phyloP scores from a whole-genome alignment of 352 stramenopile genomes.

The Pythium vanterpoolii region DNA sequence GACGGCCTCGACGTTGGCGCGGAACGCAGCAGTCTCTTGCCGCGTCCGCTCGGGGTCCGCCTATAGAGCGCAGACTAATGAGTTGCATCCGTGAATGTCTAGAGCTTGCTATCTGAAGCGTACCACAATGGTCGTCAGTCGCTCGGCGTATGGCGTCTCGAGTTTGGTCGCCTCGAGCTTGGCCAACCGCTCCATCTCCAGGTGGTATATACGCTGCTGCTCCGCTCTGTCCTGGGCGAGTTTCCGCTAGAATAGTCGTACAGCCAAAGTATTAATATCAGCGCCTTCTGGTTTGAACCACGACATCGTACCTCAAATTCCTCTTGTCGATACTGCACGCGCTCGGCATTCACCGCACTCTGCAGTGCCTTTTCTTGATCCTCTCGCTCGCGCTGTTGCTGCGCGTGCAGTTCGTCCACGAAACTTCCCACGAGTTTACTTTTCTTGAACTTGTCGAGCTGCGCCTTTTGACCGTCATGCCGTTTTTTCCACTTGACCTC shows the following conservation, averaged over 20 bases:
- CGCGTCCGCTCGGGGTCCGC: slow-evolving; percentile 55
- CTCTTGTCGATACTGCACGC: slow-evolving; percentile 54
- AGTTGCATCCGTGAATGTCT: not conserved
- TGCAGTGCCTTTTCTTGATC: slow-evolving; percentile 35
- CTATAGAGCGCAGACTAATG: slow-evolving; percentile 21
- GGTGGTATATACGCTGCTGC: slow-evolving; percentile 23
- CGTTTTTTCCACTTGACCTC: slow-evolving; percentile 37
- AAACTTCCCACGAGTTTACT: slow-evolving; percentile 40
- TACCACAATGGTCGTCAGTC: slow-evolving; percentile 54
- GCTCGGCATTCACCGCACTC: slow-evolving; percentile 53
- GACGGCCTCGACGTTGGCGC: slow-evolving; percentile 56
- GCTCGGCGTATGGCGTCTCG: slow-evolving; percentile 65
- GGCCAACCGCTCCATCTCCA: slow-evolving; percentile 35
- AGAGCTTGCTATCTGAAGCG: not conserved
- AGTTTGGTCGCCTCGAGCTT: slow-evolving; percentile 64
- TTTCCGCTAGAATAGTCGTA: slow-evolving; percentile 42
- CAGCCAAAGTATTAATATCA: not conserved
- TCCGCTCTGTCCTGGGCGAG: slow-evolving; percentile 35
- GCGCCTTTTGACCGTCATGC: slow-evolving; percentile 42
- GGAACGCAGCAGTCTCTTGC: slow-evolving; percentile 70
- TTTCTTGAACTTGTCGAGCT: slow-evolving; percentile 52
- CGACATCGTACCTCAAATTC: slow-evolving; percentile 48
- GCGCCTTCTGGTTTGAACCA: too few relatives aligned
- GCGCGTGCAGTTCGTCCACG: slow-evolving; percentile 32
- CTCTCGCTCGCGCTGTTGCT: slow-evolving; percentile 32